Percentiles rank a stretch among this genome's conserved stretches.
These are phyloP conservation scores for Penicillium oxalicum DNA, from an alignment of 2,329 filamentous ascomycete species.

Conservation along the genomic window DNA sequence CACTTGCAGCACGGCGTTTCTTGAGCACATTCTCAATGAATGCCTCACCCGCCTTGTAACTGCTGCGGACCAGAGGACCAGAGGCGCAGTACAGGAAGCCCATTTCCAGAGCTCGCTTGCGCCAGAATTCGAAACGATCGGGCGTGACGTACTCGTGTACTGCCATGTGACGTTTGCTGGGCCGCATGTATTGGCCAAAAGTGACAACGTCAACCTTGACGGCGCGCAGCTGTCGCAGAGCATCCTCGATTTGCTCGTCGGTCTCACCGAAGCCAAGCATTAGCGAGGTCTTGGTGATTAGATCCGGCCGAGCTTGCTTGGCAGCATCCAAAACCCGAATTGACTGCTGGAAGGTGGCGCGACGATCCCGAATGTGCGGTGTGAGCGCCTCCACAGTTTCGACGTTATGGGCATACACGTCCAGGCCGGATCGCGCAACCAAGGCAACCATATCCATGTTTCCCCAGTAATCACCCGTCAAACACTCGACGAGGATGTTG, in stretches of 20 bases:
- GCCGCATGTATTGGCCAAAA: conserved; percentile 99
- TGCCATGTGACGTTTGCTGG: conserved; percentile 95
- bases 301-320: conserved; percentile 66
- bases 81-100: conserved; percentile 96
- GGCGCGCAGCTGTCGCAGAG: conserved; percentile 71
- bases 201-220: conserved; percentile 88
- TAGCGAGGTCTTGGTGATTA: conserved; percentile 98
- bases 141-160: conserved; percentile 94
- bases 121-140: conserved; percentile 85
- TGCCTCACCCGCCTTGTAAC: conserved; percentile 95
- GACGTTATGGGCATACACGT: conserved; percentile 95
- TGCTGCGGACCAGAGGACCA: conserved; percentile 85
- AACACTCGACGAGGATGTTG: conserved; percentile 41
- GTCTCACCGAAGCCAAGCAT: conserved; percentile 95
- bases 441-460: conserved; percentile 79
- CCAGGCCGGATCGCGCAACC: conserved; percentile 80
- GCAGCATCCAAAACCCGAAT: conserved; percentile 72
- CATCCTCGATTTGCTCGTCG: conserved; percentile 75
- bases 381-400: conserved; percentile 91
- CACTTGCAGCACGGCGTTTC: conserved; percentile 53
- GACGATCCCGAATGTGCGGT: conserved; percentile 79
- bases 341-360: conserved; percentile 84
- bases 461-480: conserved; percentile 75
- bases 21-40: conserved; percentile 98
- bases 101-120: conserved; percentile 81